Evolutionary conservation across 2,329 filamentous ascomycete genomes (phyloP).

Genomic region (Zymoseptoria passerinii): DNA sequence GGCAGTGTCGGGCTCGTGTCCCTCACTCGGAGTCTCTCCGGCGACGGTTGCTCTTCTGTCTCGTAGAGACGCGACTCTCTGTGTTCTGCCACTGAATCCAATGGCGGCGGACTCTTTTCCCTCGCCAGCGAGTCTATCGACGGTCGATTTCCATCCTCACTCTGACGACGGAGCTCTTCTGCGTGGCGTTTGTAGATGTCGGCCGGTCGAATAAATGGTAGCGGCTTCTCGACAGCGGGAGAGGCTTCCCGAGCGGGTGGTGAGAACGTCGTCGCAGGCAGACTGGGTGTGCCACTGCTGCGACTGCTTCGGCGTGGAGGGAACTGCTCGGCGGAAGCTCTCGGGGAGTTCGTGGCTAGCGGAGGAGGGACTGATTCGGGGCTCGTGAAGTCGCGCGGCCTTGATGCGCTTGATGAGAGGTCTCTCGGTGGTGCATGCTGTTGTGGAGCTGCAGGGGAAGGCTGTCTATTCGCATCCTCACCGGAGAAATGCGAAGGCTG

Average conservation of each 20-base stretch:
- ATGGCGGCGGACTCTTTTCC: slow-evolving; percentile 5
- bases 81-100: slow-evolving; percentile 17
- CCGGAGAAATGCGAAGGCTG: background rate
- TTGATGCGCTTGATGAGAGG: background rate
- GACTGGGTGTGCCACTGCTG: slow-evolving; percentile 35
- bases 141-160: slow-evolving; percentile 50
- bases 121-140: slow-evolving; percentile 43
- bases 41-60: background rate
- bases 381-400: slow-evolving; percentile 42
- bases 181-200: slow-evolving; percentile 69
- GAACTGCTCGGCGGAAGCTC: slow-evolving; percentile 37
- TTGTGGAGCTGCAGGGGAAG: background rate
- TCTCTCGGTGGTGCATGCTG: slow-evolving; percentile 5
- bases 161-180: slow-evolving; percentile 53
- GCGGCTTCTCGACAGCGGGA: slow-evolving; percentile 40
- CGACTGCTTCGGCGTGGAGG: slow-evolving; percentile 57
- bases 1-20: slow-evolving; percentile 34
- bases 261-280: slow-evolving; percentile 2
- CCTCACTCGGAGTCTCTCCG: slow-evolving; percentile 6
- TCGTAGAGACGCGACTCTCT: slow-evolving; percentile 15
- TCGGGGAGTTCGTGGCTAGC: slow-evolving; percentile 35
- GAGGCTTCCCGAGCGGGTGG: slow-evolving; percentile 13
- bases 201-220: slow-evolving; percentile 61
- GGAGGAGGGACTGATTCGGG: slow-evolving; percentile 44
- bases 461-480: background rate